Percentiles rank a stretch among this genome's conserved stretches.
These are phyloP conservation scores for Claviceps arundinis DNA, from an alignment of 2,329 filamentous ascomycete species.

Conservation along the genomic window DNA sequence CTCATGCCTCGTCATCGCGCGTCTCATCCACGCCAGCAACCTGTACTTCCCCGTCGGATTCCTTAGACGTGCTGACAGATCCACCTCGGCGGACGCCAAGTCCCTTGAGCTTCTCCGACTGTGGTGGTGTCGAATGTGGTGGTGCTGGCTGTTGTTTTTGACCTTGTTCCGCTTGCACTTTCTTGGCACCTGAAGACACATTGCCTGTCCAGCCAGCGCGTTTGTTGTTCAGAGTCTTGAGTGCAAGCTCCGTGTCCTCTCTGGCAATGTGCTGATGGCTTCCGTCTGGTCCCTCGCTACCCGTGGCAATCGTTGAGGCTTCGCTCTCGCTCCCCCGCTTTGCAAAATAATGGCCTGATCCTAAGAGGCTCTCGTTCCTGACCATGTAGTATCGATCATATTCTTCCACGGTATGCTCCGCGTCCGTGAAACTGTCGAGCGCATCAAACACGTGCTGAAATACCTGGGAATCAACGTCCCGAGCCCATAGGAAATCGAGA, in stretches of 20 bases:
- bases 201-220: not conserved
- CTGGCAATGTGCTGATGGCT: slow-evolving; percentile 17
- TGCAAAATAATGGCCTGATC: slow-evolving; percentile 17
- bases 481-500: slow-evolving; percentile 89
- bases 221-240: not conserved
- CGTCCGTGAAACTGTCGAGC: slow-evolving; percentile 54
- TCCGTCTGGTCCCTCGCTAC: not conserved
- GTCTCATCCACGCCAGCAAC: slow-evolving; percentile 1
- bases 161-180: not conserved
- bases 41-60: not conserved
- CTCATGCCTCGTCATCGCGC: not conserved
- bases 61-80: not conserved
- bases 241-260: slow-evolving; percentile 9
- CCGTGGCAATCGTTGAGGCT: slow-evolving; percentile 17
- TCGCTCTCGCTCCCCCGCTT: slow-evolving; percentile 24
- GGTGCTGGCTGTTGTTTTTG: not conserved
- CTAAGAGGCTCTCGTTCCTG: slow-evolving; percentile 36
- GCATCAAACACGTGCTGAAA: slow-evolving; percentile 89
- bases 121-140: slow-evolving; percentile 6
- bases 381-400: slow-evolving; percentile 43
- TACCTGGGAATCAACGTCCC: slow-evolving; percentile 69
- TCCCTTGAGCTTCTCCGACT: slow-evolving; percentile 17
- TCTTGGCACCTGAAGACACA: not conserved
- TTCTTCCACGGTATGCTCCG: slow-evolving; percentile 45
- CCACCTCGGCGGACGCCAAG: slow-evolving; percentile 12